Evolutionary conservation across 2,329 filamentous ascomycete genomes (phyloP), one percentile per base, ranked within the genome.

Genomic region (Ambrosiella cleistominuta): DNA sequence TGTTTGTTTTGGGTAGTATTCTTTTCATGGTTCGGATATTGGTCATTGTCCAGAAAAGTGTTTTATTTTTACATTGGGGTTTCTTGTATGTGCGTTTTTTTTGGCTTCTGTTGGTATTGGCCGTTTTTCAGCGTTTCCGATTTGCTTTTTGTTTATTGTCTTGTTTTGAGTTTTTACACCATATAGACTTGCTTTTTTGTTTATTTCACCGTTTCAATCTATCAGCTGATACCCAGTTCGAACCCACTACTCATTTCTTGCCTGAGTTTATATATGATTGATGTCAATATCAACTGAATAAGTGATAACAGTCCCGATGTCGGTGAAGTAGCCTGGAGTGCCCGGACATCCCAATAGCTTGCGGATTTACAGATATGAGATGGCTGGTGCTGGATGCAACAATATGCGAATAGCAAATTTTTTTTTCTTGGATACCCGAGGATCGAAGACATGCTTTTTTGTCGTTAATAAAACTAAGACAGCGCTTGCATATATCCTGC

Each of bases 1-100:
- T 56, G 45, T 55, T 55, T 8, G 11, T 49, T 51, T 35, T 51
- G 47, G 47, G 47, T 36, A 15, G 47, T 51, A 27, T 51, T 51
- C 7, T 27, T 36, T 51, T 51, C 47, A 51, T 51, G 47, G 47
- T 51, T 51, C 9, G 47, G 47, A 11, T 51, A 51, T 51, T 15
- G 47, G 47, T 36, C 35, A 35, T 51, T 9, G 27, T 19, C 47
- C 47, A 36, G 47, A 51, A 51, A 51, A 51, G 47, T 51, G 47
- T 51, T 51, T 51, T 51, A 27, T 51, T 51, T 51, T 51, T 15
- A 19, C 13, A n/a, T 7, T 19, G 27, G 27, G 12, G 8, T 51
- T 51, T 51, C 17, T 35, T 51, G 19, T 36, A 7, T 35, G 5
- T 51, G 45, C 15, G 45, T 51, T 36, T 35, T 51, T 51, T 51